Evolutionary conservation across 2,329 filamentous ascomycete genomes (phyloP), one percentile per base, ranked within the genome.

Genomic region (Botryotinia globosa): DNA sequence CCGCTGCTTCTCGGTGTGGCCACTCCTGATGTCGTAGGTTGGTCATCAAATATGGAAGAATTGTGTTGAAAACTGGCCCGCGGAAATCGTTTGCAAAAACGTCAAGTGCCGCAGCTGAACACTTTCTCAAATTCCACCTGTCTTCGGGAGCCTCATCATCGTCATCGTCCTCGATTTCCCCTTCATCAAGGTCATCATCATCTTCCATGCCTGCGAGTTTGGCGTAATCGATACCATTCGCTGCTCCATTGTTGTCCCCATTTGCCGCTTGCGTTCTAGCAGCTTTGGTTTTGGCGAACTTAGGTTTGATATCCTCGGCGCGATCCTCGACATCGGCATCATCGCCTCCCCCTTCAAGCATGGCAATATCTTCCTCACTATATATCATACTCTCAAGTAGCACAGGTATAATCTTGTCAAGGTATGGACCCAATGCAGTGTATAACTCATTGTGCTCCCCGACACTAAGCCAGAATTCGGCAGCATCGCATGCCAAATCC

Each of bases 301-400:
- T 89, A 8, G 96, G 96, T 81, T 94, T 97, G 79, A 99, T 93
- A 78, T 99, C 96, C 82, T 99, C 89, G 62, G 89, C 90, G 29
- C 92, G 90, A 81, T 99, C 96, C 64, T 99, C 95, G 74, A 94
- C 88, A 25, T 98, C 94, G 61, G 96, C 96, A 80, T 98, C 94
- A 76, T 95, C 92, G 32, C 91, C 93, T 75, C 94, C 94, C 16
- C 90, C 92, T 74, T 94, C 94, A 12, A 98, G 85, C 68, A 94
- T 86, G 48, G 93, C 87, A 77, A 97, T 96, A 76, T 98, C 96
- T 77, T 99, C 96, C 75, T 96, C 93, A 78, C 92, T 93, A 81
- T 98, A 99, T 1, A 98, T 90, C 95, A 99, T 99, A 80, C 93
- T 97, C 76, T 96, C 90, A 12, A 99, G 87, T 69, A 99, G 85